phyloP scores from a whole-genome alignment of 2,329 filamentous ascomycete species.

The Alternaria rosae region DNA sequence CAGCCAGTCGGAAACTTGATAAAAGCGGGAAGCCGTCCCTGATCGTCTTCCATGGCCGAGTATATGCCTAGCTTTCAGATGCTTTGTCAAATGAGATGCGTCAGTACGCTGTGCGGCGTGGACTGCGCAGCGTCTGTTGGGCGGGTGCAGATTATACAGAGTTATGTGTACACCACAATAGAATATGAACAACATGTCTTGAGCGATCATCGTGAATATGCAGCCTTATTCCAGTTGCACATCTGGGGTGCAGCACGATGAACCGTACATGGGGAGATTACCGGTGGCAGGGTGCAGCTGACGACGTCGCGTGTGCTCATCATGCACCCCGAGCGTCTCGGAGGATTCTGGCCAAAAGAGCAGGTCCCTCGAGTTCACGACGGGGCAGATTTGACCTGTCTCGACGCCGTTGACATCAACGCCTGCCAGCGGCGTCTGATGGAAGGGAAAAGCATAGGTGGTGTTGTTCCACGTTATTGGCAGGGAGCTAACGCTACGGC shows the following conservation, averaged over 20 bases:
- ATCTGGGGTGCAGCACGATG: conserved; percentile 9
- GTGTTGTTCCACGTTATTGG: conserved; percentile 14
- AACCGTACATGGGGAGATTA: conserved; percentile 11
- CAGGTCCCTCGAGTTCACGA: conserved; percentile 4
- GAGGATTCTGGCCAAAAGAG: conserved; percentile 1
- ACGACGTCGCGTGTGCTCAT: conserved; percentile 19
- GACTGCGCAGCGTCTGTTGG: conserved; percentile 9
- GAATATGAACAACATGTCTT: conserved; percentile 15
- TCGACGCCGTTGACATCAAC: not conserved
- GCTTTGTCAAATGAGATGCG: conserved; percentile 25
- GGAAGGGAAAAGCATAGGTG: not conserved
- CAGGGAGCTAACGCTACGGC: conserved; percentile 27
- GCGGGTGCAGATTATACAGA: not conserved
- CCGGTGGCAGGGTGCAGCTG: conserved; percentile 27
- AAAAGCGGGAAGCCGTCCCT: conserved; percentile 30
- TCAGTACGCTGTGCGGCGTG: conserved; percentile 33
- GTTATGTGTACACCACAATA: not conserved
- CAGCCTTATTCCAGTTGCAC: conserved; percentile 14
- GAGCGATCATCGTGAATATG: not conserved
- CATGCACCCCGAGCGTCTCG: conserved; percentile 9
- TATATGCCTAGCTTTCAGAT: conserved; percentile 5
- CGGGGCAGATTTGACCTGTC: not conserved
- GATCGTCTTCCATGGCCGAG: conserved; percentile 26
- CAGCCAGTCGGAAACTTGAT: conserved; percentile 42
- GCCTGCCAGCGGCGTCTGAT: not conserved